A percentile compares a stretch with the other conserved stretches of the same genome.
These are phyloP conservation scores for Aspergillus japonicus DNA, from an alignment of 2,329 filamentous ascomycete species.

Conservation along the genomic window DNA sequence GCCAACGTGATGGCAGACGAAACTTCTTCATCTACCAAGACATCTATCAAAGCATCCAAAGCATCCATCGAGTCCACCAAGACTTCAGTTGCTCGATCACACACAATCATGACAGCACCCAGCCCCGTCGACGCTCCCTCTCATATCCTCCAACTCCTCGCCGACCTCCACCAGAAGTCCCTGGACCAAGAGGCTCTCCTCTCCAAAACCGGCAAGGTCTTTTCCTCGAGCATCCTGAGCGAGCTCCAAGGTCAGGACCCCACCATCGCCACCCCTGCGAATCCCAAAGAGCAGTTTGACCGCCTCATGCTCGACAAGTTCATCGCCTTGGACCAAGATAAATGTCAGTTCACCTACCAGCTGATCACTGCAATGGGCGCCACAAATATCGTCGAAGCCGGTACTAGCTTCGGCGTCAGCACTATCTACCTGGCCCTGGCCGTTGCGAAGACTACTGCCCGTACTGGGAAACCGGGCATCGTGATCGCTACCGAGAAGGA, in stretches of 20 bases:
- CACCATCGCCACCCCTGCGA: not conserved
- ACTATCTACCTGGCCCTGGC: slow-evolving; percentile 64
- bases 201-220: slow-evolving; percentile 19
- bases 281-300: slow-evolving; percentile 20
- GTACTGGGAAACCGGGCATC: slow-evolving; percentile 33
- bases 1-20: too few species aligned
- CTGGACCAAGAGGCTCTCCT: slow-evolving; percentile 24
- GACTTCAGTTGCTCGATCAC: too few species aligned
- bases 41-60: too few species aligned
- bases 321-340: slow-evolving; percentile 60
- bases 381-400: slow-evolving; percentile 57
- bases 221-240: slow-evolving; percentile 20
- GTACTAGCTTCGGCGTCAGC: slow-evolving; percentile 61
- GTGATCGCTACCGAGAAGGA: slow-evolving; percentile 65
- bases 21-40: too few species aligned
- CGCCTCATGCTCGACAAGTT: slow-evolving; percentile 51
- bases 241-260: slow-evolving; percentile 14
- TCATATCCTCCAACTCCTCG: slow-evolving; percentile 24
- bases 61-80: too few species aligned
- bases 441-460: slow-evolving; percentile 48
- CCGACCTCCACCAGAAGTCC: slow-evolving; percentile 20
- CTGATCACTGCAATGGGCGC: slow-evolving; percentile 52
- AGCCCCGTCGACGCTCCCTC: slow-evolving; percentile 17
- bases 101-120: not conserved
- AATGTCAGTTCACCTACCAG: slow-evolving; percentile 58